Percentiles rank a stretch among this genome's conserved stretches.
Conservation (phyloP, 805 yeast genomes). For the Wickerhamiella parazyma region DNA sequence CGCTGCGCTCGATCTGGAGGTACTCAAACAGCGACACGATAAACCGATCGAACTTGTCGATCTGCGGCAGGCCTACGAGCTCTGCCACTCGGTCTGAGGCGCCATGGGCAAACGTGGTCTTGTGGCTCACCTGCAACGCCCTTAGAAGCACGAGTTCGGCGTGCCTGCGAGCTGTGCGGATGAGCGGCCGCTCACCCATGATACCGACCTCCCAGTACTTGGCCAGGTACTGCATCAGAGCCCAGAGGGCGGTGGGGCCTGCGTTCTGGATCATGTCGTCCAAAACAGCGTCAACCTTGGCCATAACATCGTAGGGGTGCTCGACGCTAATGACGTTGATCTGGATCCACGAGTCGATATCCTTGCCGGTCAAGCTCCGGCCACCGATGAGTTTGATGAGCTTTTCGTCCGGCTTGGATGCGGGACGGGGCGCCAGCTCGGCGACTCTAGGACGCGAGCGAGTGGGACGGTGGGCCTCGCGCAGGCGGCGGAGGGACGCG, state of each 20-base stretch:
- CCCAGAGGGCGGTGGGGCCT: slow-evolving; percentile 17
- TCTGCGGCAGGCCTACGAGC: slow-evolving; percentile 20
- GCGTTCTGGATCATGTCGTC: slow-evolving; percentile 16
- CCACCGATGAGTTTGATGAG: slow-evolving; percentile 11
- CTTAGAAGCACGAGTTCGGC: slow-evolving; percentile 16
- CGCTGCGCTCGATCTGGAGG: slow-evolving; percentile 12
- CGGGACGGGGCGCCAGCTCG: background rate
- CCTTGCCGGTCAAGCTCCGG: slow-evolving; percentile 15
- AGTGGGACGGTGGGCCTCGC: slow-evolving; percentile 1
- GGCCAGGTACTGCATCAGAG: slow-evolving; percentile 19
- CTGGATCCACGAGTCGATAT: slow-evolving; percentile 18
- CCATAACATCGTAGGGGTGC: slow-evolving; percentile 12
- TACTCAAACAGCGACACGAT: slow-evolving; percentile 15
- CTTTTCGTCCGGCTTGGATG: slow-evolving; percentile 7
- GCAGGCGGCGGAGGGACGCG: slow-evolving; percentile 1
- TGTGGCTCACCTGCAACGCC: slow-evolving; percentile 19
- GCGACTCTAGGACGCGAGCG: background rate
- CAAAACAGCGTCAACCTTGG: slow-evolving; percentile 15
- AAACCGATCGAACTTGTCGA: slow-evolving; percentile 17
- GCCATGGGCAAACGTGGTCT: slow-evolving; percentile 14
- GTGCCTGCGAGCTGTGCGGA: slow-evolving; percentile 18
- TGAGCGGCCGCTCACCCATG: slow-evolving; percentile 17
- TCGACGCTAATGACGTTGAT: slow-evolving; percentile 11
- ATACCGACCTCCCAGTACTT: slow-evolving; percentile 21
- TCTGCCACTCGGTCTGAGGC: slow-evolving; percentile 14